Conservation (phyloP, 352 stramenopile genomes). For the Globisporangium heterothallicum region DNA sequence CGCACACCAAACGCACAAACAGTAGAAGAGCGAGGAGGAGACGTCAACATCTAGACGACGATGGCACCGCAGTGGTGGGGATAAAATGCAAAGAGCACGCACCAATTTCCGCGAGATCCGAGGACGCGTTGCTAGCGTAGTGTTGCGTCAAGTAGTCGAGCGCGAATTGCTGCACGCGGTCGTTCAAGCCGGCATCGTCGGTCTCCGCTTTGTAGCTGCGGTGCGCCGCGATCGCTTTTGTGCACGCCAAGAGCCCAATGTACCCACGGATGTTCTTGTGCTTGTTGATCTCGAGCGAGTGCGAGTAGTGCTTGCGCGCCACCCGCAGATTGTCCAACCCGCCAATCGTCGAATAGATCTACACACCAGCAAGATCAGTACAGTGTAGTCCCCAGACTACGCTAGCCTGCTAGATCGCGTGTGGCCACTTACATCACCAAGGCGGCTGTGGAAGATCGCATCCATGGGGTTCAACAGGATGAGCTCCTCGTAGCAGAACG, state of each 20-base stretch:
- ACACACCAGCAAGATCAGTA: background rate
- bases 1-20: background rate
- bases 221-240: conserved; percentile 41
- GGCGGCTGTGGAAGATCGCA: conserved; percentile 50
- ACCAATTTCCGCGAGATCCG: conserved; percentile 43
- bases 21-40: background rate
- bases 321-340: conserved; percentile 49
- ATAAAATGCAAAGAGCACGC: conserved; percentile 7
- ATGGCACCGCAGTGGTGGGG: too few species aligned
- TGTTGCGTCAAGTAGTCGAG: conserved; percentile 33
- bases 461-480: conserved; percentile 67
- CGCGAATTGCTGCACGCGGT: conserved; percentile 47
- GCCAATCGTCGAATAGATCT: conserved; percentile 64
- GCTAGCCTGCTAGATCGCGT: too few species aligned
- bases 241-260: conserved; percentile 47
- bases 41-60: background rate
- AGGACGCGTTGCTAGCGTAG: conserved; percentile 29
- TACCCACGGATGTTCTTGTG: conserved; percentile 47
- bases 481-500: conserved; percentile 75
- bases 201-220: conserved; percentile 36
- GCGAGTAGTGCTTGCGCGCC: conserved; percentile 67
- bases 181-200: conserved; percentile 53
- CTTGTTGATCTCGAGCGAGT: conserved; percentile 66
- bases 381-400: too few species aligned
- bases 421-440: conserved; percentile 42